Evolutionary conservation across 768 basidiomycete genomes (phyloP).

Genomic region (Boletus fagicola): DNA sequence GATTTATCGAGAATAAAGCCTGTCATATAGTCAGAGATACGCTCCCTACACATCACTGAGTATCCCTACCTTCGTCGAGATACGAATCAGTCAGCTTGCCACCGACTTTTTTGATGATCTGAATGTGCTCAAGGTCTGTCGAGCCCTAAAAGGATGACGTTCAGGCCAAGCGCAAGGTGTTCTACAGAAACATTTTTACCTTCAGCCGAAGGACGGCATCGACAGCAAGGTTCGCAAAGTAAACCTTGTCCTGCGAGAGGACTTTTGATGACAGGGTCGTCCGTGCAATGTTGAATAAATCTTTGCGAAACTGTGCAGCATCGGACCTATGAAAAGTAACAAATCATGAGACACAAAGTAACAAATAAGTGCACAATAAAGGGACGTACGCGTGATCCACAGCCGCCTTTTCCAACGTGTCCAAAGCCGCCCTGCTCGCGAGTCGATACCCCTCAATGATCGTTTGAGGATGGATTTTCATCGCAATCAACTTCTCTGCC

Average conservation of each 20-base stretch:
- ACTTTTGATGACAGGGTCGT: constrained; percentile 97
- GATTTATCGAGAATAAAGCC: constrained; percentile 98
- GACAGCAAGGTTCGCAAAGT: constrained; percentile 97
- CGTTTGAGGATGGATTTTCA: constrained; percentile 96
- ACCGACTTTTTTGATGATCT: constrained; percentile 99
- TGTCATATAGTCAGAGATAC: constrained; percentile 27
- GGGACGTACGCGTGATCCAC: constrained; percentile 74
- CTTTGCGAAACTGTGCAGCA: constrained; percentile 72
- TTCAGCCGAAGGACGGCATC: constrained; percentile 93
- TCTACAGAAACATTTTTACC: constrained; percentile 37
- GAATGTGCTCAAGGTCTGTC: constrained; percentile 95
- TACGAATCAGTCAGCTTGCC: constrained; percentile 98
- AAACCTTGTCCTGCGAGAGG: constrained; percentile 93
- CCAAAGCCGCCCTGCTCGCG: constrained; percentile 80
- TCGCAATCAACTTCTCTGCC: constrained; percentile 89
- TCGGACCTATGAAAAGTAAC: constrained; percentile 53
- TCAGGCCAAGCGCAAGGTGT: neutral
- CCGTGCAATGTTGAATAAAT: constrained; percentile 93
- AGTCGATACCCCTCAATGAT: constrained; percentile 97
- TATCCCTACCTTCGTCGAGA: constrained; percentile 81
- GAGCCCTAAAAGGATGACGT: constrained; percentile 64
- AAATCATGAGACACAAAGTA: neutral
- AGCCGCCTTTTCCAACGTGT: constrained; percentile 79
- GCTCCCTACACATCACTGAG: neutral
- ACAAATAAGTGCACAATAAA: neutral